Evolutionary conservation across 2,329 filamentous ascomycete species (phyloP).

Genomic region (Fusarium denticulatum): DNA sequence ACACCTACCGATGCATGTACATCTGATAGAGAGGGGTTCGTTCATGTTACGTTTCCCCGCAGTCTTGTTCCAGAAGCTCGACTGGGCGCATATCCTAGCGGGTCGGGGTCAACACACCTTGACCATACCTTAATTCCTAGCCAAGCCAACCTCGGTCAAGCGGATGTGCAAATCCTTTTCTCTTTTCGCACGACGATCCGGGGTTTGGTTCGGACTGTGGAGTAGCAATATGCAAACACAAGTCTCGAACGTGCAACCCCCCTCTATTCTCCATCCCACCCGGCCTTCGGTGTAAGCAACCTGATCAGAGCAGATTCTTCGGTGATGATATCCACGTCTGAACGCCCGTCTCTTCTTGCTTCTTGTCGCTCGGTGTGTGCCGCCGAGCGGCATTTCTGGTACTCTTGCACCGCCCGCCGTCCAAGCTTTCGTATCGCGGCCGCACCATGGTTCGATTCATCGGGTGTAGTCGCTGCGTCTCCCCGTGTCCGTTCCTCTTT

Average conservation of each 20-base stretch:
- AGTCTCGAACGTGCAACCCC: slow-evolving; percentile 23
- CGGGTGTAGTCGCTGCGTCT: slow-evolving; percentile 14
- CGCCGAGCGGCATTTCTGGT: slow-evolving; percentile 25
- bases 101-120: slow-evolving; percentile 9
- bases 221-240: not conserved
- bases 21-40: not conserved
- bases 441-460: slow-evolving; percentile 29
- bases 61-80: slow-evolving; percentile 32
- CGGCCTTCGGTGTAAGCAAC: slow-evolving; percentile 27
- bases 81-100: slow-evolving; percentile 9
- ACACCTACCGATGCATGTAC: not conserved
- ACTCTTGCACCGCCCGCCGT: not conserved
- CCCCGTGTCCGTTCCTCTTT: not conserved
- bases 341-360: not conserved
- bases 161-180: slow-evolving; percentile 17
- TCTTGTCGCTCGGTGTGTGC: slow-evolving; percentile 23
- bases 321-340: slow-evolving; percentile 3
- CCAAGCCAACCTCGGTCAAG: slow-evolving; percentile 27
- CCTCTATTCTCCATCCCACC: not conserved
- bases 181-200: slow-evolving; percentile 7
- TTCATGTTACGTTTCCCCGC: slow-evolving; percentile 26
- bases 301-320: slow-evolving; percentile 16
- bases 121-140: slow-evolving; percentile 24
- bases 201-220: slow-evolving; percentile 7
- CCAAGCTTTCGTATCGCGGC: not conserved